Evolutionary conservation across 176 grass and related monocot genomes (phyloP), one percentile per base, ranked within the genome.

Genomic region (Dactylis glomerata): DNA sequence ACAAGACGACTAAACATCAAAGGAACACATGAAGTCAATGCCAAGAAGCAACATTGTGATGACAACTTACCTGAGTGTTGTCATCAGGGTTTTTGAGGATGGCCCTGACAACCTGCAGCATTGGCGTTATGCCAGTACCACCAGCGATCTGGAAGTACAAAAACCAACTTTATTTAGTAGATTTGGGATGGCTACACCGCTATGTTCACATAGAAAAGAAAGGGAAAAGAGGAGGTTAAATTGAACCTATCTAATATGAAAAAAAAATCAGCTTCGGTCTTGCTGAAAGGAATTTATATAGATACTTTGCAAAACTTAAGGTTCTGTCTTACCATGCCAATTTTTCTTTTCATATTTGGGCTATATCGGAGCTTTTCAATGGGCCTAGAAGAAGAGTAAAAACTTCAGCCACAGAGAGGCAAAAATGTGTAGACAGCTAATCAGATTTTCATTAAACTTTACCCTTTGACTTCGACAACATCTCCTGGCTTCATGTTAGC

Each of bases 351-450:
- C 96, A 95, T 95, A 87, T 98, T 98, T 59, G 93, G 93, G 77
- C 81, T 98, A 89, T 98, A 98, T 90, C 86, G 93, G 83, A 98
- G 89, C 86, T 98, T 98, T 80, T 98, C 96, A 75, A 98, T 94
- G 56, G 96, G 96, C 86, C 93, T 98, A 82, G 11, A 55, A 83
- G 86, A 83, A 83, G 16, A 85, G 15, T 12, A 72, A 88, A 87
- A 5, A 65, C 12, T 67, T 90, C 30, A 84, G 55, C 76, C 34
- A 73, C 37, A 80, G 16, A 58, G 20, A 83, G 16, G 46, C n/a
- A 83, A 64, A 67, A 75, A 37, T 62, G 37, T 47, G 19, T 15
- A 23, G 22, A 37, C 47, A 38, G 19, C n/a, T 57, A 45, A 74
- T 6, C 2, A 19, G 55, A 49, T 79, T 83, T 79, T 86, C 5